Percentiles rank a stretch among this genome's conserved stretches.
phyloP scores from a whole-genome alignment of 257 asterid species.

The Dorcoceras hygrometricum region DNA sequence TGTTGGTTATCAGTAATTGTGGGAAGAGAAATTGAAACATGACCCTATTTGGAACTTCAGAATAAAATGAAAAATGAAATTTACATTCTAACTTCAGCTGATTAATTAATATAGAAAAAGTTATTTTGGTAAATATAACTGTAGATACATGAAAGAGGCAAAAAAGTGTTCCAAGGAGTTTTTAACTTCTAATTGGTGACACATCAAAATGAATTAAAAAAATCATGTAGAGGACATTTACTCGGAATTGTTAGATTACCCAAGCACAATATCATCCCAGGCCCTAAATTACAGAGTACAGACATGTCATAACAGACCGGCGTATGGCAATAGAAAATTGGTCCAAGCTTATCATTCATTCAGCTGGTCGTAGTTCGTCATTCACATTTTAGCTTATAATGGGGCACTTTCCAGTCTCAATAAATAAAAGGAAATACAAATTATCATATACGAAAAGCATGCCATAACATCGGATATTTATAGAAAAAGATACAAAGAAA shows the following conservation, averaged over 20 bases:
- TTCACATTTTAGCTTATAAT: not conserved
- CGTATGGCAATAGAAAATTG: not conserved
- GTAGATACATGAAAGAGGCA: no score
- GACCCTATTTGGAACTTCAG: no score
- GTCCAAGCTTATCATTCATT: not conserved
- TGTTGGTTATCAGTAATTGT: no score
- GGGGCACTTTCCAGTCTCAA: not conserved
- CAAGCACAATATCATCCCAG: no score
- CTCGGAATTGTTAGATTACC: no score
- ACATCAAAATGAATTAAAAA: no score
- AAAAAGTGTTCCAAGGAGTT: not conserved
- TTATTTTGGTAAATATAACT: no score
- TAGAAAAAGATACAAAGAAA: not conserved
- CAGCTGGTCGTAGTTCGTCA: not conserved
- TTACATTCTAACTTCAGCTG: not conserved
- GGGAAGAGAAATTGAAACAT: no score
- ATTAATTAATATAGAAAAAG: no score
- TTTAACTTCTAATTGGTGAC: no score
- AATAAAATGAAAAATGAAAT: not conserved
- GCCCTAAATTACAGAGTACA: no score
- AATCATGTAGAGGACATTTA: no score
- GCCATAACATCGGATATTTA: not conserved
- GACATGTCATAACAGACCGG: not conserved
- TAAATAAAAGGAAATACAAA: not conserved
- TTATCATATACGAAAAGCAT: not conserved